Percentiles rank a stretch among this genome's conserved stretches.
Evolutionary conservation across 805 yeast species (phyloP).

Genomic region (Ogataea thermomethanolica): DNA sequence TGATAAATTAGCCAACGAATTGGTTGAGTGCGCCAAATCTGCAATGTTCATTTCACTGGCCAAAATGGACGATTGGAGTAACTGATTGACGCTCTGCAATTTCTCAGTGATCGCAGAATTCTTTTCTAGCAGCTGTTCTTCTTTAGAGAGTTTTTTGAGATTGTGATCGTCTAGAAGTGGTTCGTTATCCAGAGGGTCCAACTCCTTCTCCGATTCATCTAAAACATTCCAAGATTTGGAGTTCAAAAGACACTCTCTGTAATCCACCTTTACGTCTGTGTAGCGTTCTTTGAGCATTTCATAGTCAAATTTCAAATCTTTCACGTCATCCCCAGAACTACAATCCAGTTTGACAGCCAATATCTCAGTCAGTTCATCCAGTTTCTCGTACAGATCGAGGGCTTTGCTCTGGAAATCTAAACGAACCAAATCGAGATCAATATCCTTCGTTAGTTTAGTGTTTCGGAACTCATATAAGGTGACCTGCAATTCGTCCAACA

Average conservation of each 20-base stretch:
- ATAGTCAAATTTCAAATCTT: constrained; percentile 6
- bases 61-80: constrained; percentile 46
- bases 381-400: constrained; percentile 20
- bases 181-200: background rate
- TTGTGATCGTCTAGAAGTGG: constrained; percentile 28
- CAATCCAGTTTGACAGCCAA: constrained; percentile 16
- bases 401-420: constrained; percentile 11
- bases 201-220: constrained; percentile 9
- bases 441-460: constrained; percentile 3
- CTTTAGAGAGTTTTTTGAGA: constrained; percentile 29
- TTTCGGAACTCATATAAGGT: constrained; percentile 6
- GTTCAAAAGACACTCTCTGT: constrained; percentile 27
- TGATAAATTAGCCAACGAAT: constrained; percentile 39
- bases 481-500: constrained; percentile 9
- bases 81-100: constrained; percentile 44
- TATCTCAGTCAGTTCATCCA: constrained; percentile 15
- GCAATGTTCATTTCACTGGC: constrained; percentile 51
- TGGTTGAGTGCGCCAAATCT: constrained; percentile 44
- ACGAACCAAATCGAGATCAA: constrained; percentile 14
- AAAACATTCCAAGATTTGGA: constrained; percentile 23
- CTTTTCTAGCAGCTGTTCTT: constrained; percentile 42
- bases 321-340: constrained; percentile 1
- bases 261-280: constrained; percentile 24
- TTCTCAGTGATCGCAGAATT: constrained; percentile 46
- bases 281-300: constrained; percentile 23